Evolutionary conservation across 768 basidiomycete species (phyloP).

Genomic region (Psilocybe subaeruginosa): DNA sequence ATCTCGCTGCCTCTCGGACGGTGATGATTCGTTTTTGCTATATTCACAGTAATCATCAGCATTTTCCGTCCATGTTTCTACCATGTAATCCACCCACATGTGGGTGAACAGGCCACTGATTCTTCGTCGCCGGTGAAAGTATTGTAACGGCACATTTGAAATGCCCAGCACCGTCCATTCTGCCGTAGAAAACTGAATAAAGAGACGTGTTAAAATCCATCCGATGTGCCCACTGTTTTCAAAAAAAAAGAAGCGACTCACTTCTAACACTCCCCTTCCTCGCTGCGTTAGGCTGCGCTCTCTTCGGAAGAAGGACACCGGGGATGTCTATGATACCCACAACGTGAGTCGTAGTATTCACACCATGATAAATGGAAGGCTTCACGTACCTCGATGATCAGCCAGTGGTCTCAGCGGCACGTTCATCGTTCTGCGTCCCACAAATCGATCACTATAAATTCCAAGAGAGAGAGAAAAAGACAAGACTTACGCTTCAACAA

Average conservation of each 20-base stretch:
- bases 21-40: constrained; percentile 76
- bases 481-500: constrained; percentile 56
- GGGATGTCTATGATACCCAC: constrained; percentile 42
- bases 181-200: constrained; percentile 49
- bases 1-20: constrained; percentile 69
- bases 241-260: background rate
- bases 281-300: constrained; percentile 29
- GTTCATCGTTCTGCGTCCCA: constrained; percentile 45
- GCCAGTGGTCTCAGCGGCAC: constrained; percentile 57
- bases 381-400: constrained; percentile 49
- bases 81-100: constrained; percentile 24
- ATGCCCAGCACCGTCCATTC: constrained; percentile 51
- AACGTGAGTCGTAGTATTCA: no score
- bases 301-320: constrained; percentile 35
- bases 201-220: constrained; percentile 19
- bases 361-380: background rate
- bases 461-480: background rate
- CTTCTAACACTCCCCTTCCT: constrained; percentile 31
- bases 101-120: constrained; percentile 46
- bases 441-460: background rate
- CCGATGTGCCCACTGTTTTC: background rate
- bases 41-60: background rate
- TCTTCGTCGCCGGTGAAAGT: constrained; percentile 53
- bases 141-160: constrained; percentile 71
- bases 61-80: background rate